phyloP scores from a whole-genome alignment of 768 basidiomycete genomes.

The Mycena crocata region DNA sequence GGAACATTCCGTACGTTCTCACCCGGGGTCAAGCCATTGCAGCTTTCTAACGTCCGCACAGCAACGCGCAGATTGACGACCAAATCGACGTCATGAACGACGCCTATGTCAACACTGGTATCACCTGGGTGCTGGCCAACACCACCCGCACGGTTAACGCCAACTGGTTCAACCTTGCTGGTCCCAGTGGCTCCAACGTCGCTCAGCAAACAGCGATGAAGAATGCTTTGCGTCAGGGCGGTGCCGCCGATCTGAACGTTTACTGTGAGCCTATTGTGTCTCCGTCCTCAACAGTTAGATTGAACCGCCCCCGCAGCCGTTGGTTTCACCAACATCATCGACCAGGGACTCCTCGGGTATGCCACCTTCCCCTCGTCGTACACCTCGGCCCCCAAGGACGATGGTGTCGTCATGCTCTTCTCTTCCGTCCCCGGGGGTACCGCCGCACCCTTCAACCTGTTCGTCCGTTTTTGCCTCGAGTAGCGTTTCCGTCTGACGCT shows the following conservation, averaged over 20 bases:
- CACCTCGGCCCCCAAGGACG: conserved; percentile 43
- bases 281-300: background rate
- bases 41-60: background rate
- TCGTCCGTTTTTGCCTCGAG: background rate
- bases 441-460: conserved; percentile 46
- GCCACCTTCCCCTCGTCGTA: conserved; percentile 52
- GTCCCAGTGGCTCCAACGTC: conserved; percentile 25
- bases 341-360: conserved; percentile 54
- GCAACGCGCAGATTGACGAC: conserved; percentile 35
- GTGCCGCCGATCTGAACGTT: conserved; percentile 50
- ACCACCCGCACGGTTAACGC: conserved; percentile 47
- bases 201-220: conserved; percentile 30
- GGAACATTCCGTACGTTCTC: conserved; percentile 40
- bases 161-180: conserved; percentile 49
- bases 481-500: background rate
- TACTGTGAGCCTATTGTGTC: conserved; percentile 38
- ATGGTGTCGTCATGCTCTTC: conserved; percentile 48
- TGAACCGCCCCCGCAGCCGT: conserved; percentile 5
- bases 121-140: conserved; percentile 44
- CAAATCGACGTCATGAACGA: conserved; percentile 47
- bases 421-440: conserved; percentile 44
- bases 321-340: conserved; percentile 45
- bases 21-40: background rate
- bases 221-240: conserved; percentile 49
- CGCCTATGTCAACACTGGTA: conserved; percentile 41